Evolutionary conservation across 2,329 filamentous ascomycete species (phyloP).

Genomic region (Ophiosphaerella herpotricha): DNA sequence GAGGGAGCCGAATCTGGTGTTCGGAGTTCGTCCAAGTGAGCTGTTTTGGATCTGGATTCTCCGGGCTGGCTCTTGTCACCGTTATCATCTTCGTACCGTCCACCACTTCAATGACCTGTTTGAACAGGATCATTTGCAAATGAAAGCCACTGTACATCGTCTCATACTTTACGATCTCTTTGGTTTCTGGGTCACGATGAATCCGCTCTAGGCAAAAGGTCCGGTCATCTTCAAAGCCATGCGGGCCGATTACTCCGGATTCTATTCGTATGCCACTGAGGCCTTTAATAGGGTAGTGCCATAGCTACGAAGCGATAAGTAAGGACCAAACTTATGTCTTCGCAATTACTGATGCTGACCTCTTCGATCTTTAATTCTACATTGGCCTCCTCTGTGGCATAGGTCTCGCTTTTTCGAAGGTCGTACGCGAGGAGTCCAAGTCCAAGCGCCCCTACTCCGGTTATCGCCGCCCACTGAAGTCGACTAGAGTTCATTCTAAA

Average conservation of each 20-base stretch:
- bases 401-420: conserved; percentile 1
- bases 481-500: neutral
- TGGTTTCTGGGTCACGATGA: conserved; percentile 13
- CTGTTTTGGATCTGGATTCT: conserved; percentile 7
- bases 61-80: conserved; percentile 6
- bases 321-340: too few species aligned
- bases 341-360: neutral
- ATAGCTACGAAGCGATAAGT: conserved; percentile 2
- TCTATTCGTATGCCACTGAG: conserved; percentile 10
- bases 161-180: conserved; percentile 9
- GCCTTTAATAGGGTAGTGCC: conserved; percentile 16
- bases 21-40: conserved; percentile 9
- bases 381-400: conserved; percentile 4
- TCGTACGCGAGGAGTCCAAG: conserved; percentile 7
- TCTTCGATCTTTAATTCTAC: conserved; percentile 14
- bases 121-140: conserved; percentile 17
- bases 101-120: conserved; percentile 6
- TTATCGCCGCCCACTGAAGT: conserved; percentile 8
- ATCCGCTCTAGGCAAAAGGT: conserved; percentile 18
- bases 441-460: conserved; percentile 2
- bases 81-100: conserved; percentile 5
- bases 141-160: conserved; percentile 22
- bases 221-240: conserved; percentile 17
- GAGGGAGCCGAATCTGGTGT: conserved; percentile 50
- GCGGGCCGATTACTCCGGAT: conserved; percentile 6